A percentile compares a stretch with the other conserved stretches of the same genome.
Evolutionary conservation across 1,284 basidiomycete genomes (phyloP).

Genomic region (Ustilago xerochloae): DNA sequence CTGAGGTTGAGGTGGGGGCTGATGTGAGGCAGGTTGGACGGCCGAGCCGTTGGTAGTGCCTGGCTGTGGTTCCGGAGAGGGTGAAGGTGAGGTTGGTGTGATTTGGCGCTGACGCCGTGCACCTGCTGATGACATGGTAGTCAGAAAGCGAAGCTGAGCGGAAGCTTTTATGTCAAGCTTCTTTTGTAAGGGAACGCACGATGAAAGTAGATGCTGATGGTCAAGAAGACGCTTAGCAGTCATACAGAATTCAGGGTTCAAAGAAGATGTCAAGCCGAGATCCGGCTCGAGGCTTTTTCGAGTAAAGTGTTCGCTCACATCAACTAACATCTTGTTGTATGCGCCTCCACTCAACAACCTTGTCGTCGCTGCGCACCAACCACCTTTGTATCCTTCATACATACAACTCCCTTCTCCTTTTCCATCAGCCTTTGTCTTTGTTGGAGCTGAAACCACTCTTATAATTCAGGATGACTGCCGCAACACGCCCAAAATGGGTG

Average conservation of each 20-base stretch:
- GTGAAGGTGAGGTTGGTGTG: constrained; percentile 48
- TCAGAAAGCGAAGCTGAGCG: too few species aligned
- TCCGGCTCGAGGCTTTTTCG: constrained; percentile 1
- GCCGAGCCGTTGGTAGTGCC: constrained; percentile 17
- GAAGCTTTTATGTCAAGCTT: not conserved
- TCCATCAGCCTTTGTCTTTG: not conserved
- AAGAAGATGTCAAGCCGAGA: not conserved
- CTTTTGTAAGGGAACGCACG: not conserved
- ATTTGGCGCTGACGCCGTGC: constrained; percentile 29
- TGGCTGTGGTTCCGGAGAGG: constrained; percentile 40
- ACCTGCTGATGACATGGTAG: constrained; percentile 28
- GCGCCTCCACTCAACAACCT: not conserved
- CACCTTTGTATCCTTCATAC: not conserved
- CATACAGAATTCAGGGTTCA: not conserved
- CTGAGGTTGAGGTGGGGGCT: not conserved
- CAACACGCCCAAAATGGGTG: constrained; percentile 57
- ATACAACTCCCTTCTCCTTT: not conserved
- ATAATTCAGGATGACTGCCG: not conserved
- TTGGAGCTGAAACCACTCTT: not conserved
- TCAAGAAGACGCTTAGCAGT: not conserved
- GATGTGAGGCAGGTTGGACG: not conserved
- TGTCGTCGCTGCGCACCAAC: not conserved
- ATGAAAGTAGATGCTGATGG: not conserved
- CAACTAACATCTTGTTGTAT: not conserved
- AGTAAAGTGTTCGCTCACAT: not conserved